phyloP scores from a whole-genome alignment of 2,329 filamentous ascomycete genomes.

The Alternaria sp. region DNA sequence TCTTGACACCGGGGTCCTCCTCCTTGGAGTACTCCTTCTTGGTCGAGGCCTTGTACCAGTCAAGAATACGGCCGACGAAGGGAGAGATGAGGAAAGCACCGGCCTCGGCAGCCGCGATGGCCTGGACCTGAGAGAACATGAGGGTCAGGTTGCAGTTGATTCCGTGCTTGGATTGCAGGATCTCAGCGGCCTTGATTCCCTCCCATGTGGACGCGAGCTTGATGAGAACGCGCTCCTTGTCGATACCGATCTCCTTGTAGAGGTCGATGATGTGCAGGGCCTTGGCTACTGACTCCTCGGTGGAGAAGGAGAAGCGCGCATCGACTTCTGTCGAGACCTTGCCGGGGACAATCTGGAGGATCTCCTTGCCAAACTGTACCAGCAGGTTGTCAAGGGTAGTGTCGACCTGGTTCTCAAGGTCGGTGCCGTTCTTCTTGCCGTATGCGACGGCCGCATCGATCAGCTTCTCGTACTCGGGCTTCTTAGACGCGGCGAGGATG shows the following conservation, averaged over 20 bases:
- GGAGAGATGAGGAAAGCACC: conserved; percentile 97
- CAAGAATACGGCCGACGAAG: conserved; percentile 98
- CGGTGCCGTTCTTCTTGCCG: conserved; percentile 75
- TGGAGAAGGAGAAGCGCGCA: conserved; percentile 94
- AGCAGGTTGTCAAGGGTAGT: conserved; percentile 89
- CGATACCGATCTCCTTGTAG: conserved; percentile 89
- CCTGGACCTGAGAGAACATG: conserved; percentile 96
- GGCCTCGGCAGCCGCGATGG: conserved; percentile 94
- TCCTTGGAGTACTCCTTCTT: conserved; percentile 91
- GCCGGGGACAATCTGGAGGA: conserved; percentile 94
- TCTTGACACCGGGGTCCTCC: conserved; percentile 96
- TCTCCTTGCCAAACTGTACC: conserved; percentile 98
- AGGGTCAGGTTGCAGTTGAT: conserved; percentile 99
- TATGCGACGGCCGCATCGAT: conserved; percentile 85
- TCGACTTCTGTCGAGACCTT: conserved; percentile 99
- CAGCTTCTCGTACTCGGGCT: conserved; percentile 91
- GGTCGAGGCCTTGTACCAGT: conserved; percentile 97
- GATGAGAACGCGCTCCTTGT: conserved; percentile 94
- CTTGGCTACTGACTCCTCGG: conserved; percentile 89
- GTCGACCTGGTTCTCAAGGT: conserved; percentile 83
- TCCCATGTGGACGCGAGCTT: conserved; percentile 99
- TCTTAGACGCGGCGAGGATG: conserved; percentile 98
- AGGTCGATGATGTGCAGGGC: conserved; percentile 96
- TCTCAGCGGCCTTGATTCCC: conserved; percentile 98
- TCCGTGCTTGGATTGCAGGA: conserved; percentile 92